Evolutionary conservation across 306 rosid genomes (phyloP).

Genomic region (Aeschynomene evenia): DNA sequence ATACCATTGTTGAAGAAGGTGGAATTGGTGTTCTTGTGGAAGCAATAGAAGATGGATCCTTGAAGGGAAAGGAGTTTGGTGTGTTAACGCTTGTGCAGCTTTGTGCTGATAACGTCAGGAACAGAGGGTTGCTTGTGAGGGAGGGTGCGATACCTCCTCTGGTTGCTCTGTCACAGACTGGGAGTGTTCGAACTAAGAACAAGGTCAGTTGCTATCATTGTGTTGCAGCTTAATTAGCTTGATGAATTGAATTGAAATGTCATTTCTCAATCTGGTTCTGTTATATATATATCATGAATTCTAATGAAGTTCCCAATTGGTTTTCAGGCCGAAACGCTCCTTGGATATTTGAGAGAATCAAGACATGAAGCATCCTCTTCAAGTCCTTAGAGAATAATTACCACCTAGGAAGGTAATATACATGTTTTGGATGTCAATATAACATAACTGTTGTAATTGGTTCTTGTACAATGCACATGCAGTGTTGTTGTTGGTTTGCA

Average conservation of each 20-base stretch:
- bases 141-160: conserved; percentile 88
- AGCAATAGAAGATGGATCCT: conserved; percentile 76
- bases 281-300: too few species aligned
- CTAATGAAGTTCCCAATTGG: conserved; percentile 19
- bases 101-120: conserved; percentile 56
- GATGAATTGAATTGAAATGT: conserved; percentile 2
- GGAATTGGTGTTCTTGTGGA: conserved; percentile 81
- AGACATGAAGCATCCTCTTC: conserved; percentile 88
- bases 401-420: conserved; percentile 54
- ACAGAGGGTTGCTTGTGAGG: conserved; percentile 70
- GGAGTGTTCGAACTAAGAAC: conserved; percentile 66
- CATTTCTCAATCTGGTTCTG: background rate
- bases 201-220: conserved; percentile 42
- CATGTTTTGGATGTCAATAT: too few species aligned
- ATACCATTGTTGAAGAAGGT: conserved; percentile 67
- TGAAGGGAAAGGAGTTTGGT: conserved; percentile 76
- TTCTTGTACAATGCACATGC: conserved; percentile 39
- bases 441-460: conserved; percentile 46
- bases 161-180: conserved; percentile 79
- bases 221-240: too few species aligned
- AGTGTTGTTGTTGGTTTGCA: conserved; percentile 61
- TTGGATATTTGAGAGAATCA: conserved; percentile 88
- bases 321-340: conserved; percentile 92
- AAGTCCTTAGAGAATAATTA: conserved; percentile 44
- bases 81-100: conserved; percentile 65